Evolutionary conservation across 2,329 filamentous ascomycete genomes (phyloP).

Genomic region (Fusarium siculi): DNA sequence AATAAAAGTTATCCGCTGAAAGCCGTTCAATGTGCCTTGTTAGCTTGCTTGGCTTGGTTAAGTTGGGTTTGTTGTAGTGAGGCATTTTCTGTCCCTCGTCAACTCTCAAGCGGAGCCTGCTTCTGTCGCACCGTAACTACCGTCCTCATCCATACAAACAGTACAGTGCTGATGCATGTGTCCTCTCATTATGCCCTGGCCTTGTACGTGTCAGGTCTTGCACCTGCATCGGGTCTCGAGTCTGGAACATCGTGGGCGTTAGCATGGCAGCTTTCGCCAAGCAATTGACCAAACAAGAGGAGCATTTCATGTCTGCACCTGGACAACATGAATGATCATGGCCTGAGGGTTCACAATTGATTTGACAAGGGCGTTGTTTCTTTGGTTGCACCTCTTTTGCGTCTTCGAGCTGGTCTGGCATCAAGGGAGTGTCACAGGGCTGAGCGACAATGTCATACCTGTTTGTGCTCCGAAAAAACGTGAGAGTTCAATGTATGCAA

Average conservation of each 20-base stretch:
- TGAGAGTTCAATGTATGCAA: constrained; percentile 12
- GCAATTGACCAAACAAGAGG: constrained; percentile 28
- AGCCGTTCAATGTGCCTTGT: constrained; percentile 15
- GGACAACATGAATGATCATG: background rate
- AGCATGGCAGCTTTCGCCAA: constrained; percentile 29
- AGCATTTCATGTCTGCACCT: constrained; percentile 22
- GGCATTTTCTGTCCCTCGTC: constrained; percentile 38
- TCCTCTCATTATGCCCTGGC: constrained; percentile 1
- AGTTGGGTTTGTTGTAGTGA: constrained; percentile 24
- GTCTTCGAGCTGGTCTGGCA: constrained; percentile 4
- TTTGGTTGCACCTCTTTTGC: constrained; percentile 5
- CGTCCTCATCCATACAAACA: background rate
- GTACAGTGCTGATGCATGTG: background rate
- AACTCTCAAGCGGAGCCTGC: constrained; percentile 21
- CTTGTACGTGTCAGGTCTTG: constrained; percentile 23
- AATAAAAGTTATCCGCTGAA: constrained; percentile 15
- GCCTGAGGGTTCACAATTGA: background rate
- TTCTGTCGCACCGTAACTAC: constrained; percentile 30
- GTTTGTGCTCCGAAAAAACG: background rate
- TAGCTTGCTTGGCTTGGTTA: constrained; percentile 2
- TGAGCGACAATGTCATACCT: background rate
- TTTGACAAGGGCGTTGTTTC: constrained; percentile 1
- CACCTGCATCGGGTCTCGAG: constrained; percentile 33
- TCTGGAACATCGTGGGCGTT: constrained; percentile 35
- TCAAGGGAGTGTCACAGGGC: background rate